Evolutionary conservation across 2,329 filamentous ascomycete genomes (phyloP).

Genomic region (Podosphaera fusca): DNA sequence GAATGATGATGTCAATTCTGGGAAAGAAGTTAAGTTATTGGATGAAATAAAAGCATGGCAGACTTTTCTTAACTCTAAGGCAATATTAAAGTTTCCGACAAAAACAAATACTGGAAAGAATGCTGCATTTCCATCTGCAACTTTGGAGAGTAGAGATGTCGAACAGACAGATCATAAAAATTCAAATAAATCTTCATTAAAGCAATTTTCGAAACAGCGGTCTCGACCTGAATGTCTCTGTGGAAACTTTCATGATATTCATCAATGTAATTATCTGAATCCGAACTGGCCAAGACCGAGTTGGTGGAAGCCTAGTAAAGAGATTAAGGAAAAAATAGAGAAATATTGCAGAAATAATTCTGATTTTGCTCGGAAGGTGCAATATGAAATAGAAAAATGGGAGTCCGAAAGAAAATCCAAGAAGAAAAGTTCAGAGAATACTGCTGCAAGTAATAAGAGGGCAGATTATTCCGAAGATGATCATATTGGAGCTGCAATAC

Average conservation of each 20-base stretch:
- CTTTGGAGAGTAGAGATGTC: not conserved
- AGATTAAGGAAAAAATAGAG: no score
- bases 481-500: no score
- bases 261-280: not conserved
- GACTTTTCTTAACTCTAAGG: not conserved
- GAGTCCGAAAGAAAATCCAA: no score
- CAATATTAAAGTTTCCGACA: not conserved
- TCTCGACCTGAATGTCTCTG: not conserved
- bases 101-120: not conserved
- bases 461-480: no score
- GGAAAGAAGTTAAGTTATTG: not conserved
- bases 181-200: not conserved
- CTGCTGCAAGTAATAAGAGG: no score
- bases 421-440: no score
- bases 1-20: not conserved
- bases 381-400: no score
- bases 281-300: not conserved
- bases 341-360: no score
- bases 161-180: not conserved
- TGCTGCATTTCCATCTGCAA: not conserved
- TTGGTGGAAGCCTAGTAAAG: no score
- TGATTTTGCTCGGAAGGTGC: no score
- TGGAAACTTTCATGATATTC: not conserved
- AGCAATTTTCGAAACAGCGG: not conserved
- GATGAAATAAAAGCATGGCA: not conserved